A percentile compares a stretch with the other conserved stretches of the same genome.
Conservation (phyloP, 2,329 filamentous ascomycete genomes). For the Onygenales sp. region DNA sequence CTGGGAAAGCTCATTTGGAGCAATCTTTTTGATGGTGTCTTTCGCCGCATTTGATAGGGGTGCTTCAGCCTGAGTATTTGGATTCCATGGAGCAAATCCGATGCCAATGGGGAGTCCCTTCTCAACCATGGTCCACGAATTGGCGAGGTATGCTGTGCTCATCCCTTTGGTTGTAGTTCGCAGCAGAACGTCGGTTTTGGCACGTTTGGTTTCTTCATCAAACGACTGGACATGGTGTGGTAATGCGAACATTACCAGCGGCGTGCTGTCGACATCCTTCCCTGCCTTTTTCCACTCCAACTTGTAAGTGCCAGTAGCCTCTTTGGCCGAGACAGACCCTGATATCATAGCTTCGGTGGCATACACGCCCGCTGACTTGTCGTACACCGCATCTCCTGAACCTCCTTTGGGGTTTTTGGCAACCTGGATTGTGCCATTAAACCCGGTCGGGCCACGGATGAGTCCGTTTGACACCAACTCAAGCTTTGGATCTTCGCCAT, state of each 20-base stretch:
- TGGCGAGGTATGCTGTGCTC: slow-evolving; percentile 61
- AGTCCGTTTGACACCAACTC: slow-evolving; percentile 56
- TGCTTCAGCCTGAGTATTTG: slow-evolving; percentile 31
- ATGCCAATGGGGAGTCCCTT: slow-evolving; percentile 61
- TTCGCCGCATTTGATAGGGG: slow-evolving; percentile 43
- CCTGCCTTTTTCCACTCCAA: slow-evolving; percentile 67
- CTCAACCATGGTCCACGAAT: slow-evolving; percentile 72
- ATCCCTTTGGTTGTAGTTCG: slow-evolving; percentile 79
- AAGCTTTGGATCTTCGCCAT: slow-evolving; percentile 55
- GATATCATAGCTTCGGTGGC: slow-evolving; percentile 54
- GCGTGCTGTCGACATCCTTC: slow-evolving; percentile 40
- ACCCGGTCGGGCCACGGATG: slow-evolving; percentile 56
- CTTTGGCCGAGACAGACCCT: slow-evolving; percentile 47
- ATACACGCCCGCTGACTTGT: slow-evolving; percentile 67
- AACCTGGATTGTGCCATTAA: slow-evolving; percentile 72
- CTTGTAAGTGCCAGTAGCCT: slow-evolving; percentile 58
- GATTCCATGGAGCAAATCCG: slow-evolving; percentile 69
- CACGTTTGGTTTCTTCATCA: slow-evolving; percentile 44
- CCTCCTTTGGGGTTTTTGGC: slow-evolving; percentile 59
- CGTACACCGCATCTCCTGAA: slow-evolving; percentile 59
- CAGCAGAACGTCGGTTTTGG: slow-evolving; percentile 49
- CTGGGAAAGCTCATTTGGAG: slow-evolving; percentile 64
- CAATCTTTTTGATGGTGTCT: slow-evolving; percentile 50
- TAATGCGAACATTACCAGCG: slow-evolving; percentile 74
- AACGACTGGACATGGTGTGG: slow-evolving; percentile 80